Evolutionary conservation across 495 filamentous ascomycete species (phyloP), one percentile per base, ranked within the genome.

Genomic region (Hamigera avellanea): DNA sequence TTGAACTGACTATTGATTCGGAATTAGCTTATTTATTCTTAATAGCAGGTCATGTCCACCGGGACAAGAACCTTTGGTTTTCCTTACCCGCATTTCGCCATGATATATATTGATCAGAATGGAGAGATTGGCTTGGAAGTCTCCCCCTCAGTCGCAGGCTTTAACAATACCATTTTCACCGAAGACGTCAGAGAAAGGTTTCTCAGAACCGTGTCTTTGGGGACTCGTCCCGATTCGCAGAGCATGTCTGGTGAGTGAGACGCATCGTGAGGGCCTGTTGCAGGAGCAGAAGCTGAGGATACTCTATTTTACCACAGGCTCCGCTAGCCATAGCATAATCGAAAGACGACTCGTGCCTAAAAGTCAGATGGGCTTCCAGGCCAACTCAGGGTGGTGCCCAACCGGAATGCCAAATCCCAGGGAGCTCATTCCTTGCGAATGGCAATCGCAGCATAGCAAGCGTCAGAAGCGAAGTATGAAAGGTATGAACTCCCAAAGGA

Each of bases 61-160:
- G 17, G 12, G 14, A 16, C 26, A 36, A 39, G 23, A 16, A 36
- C 39, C 23, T 19, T 49, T 6, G 42, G 48, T 12, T 38, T 56
- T 21, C 52, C 54, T 14, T 59, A 60, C 15, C 47, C 56, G 1
- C 63, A 65, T 32, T 67, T 56, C 28, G 60, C 59, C 18, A 38
- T 65, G 37, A 52, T 67, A 30, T 67, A 57, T 32, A 46, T 63
- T 16, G 56, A 67, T 35, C 50, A 56, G 12, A 53, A 59, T 37
- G 61, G 63, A 5, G 45, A 62, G 19, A 40, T 57, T 23, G 50
- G 53, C 26, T 36, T 57, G 0, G 49, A 59, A 18, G 46, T 49
- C 13, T 65, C 63, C 0, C 43, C 52, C 2, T 64, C 59, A 31
- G 52, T 67, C 15, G 48, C 52, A 10, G 58, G 54, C 9, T 57